Conservation (phyloP, 495 filamentous ascomycete species). For the Geoglossum glabrum region DNA sequence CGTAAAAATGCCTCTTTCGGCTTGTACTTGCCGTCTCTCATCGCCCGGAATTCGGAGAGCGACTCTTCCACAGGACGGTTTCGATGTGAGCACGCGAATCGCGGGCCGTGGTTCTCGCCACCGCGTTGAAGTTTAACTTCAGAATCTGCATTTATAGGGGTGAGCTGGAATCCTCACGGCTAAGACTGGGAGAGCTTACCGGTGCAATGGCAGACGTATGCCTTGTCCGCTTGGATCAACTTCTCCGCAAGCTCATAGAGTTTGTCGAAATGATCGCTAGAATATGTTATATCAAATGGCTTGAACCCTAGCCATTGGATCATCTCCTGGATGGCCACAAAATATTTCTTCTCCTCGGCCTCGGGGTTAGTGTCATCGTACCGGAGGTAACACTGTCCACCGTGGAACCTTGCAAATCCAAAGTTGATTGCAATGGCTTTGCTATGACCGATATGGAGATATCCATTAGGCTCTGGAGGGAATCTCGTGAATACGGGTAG, state of each 20-base stretch:
- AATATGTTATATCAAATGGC: conserved; percentile 51
- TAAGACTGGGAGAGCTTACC: conserved; percentile 13
- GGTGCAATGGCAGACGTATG: conserved; percentile 61
- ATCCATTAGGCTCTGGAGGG: conserved; percentile 76
- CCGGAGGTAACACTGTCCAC: conserved; percentile 41
- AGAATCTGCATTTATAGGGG: conserved; percentile 21
- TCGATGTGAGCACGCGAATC: conserved; percentile 64
- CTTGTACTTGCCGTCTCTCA: conserved; percentile 81
- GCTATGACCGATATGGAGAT: conserved; percentile 74
- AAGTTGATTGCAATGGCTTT: conserved; percentile 98
- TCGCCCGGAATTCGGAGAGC: conserved; percentile 62
- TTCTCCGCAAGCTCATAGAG: conserved; percentile 81
- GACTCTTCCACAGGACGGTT: conserved; percentile 56
- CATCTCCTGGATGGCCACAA: conserved; percentile 22
- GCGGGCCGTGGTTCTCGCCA: conserved; percentile 42
- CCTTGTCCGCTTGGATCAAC: conserved; percentile 49
- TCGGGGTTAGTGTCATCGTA: conserved; percentile 27
- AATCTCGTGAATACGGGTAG: conserved; percentile 52
- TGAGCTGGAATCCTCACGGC: conserved; percentile 5
- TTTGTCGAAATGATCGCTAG: conserved; percentile 62
- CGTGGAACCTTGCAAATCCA: conserved; percentile 74
- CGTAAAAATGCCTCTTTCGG: conserved; percentile 72
- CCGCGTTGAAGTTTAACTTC: conserved; percentile 77
- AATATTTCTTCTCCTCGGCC: conserved; percentile 25
- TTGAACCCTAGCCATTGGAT: conserved; percentile 25